Conservation (phyloP, 2,329 filamentous ascomycete species). For the Trichoderma asperellum region DNA sequence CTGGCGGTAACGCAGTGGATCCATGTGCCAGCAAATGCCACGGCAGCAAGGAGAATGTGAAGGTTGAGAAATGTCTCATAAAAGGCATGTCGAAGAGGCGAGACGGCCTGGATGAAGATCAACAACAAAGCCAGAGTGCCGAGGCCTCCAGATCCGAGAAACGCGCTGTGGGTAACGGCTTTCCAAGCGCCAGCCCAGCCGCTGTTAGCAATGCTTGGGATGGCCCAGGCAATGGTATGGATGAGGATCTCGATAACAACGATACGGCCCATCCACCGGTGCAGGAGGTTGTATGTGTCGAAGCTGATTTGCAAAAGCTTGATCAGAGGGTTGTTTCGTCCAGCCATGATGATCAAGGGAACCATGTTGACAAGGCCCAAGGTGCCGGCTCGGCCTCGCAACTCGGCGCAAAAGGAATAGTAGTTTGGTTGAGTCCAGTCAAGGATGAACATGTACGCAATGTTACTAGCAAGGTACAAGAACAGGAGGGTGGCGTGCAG, state of each 20-base stretch:
- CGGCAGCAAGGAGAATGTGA: slow-evolving; percentile 75
- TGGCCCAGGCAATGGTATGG: slow-evolving; percentile 74
- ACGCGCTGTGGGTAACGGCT: slow-evolving; percentile 61
- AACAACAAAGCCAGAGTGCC: slow-evolving; percentile 64
- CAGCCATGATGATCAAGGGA: slow-evolving; percentile 83
- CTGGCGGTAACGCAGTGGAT: slow-evolving; percentile 73
- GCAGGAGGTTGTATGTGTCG: slow-evolving; percentile 85
- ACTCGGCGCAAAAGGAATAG: slow-evolving; percentile 73
- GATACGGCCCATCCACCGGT: slow-evolving; percentile 76
- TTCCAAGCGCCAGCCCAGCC: slow-evolving; percentile 63
- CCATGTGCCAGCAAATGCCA: slow-evolving; percentile 73
- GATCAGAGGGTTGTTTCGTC: slow-evolving; percentile 93
- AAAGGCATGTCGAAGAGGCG: slow-evolving; percentile 86
- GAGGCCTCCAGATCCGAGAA: slow-evolving; percentile 68
- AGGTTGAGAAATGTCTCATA: slow-evolving; percentile 94
- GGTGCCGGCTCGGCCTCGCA: slow-evolving; percentile 83
- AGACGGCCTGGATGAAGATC: slow-evolving; percentile 71
- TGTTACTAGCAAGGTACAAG: slow-evolving; percentile 63
- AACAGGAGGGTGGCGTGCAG: slow-evolving; percentile 62
- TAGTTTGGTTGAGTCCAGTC: slow-evolving; percentile 62
- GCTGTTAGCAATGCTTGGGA: slow-evolving; percentile 68
- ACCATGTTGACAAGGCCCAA: slow-evolving; percentile 90
- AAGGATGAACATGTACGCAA: slow-evolving; percentile 64
- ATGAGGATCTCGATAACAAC: slow-evolving; percentile 68
- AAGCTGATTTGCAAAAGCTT: slow-evolving; percentile 82